Evolutionary conservation across 2,329 filamentous ascomycete genomes (phyloP).

Genomic region (Epicoccum sorghinum): DNA sequence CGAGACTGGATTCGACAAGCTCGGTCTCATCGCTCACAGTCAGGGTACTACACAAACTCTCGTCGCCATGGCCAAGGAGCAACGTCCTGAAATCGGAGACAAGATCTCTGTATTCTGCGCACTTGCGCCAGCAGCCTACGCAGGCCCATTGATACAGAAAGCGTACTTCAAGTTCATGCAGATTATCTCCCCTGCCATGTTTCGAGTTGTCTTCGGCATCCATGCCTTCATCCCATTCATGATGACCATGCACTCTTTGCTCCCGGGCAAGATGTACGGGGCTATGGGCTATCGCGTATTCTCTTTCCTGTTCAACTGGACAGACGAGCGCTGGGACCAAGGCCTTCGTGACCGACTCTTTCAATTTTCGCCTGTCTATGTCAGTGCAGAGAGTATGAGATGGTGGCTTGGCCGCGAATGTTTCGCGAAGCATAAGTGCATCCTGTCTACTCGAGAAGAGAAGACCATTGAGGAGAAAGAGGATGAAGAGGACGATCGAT

Average conservation of each 20-base stretch:
- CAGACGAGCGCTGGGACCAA: constrained; percentile 82
- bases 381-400: constrained; percentile 86
- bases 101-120: constrained; percentile 90
- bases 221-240: constrained; percentile 93
- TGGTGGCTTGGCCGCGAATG: constrained; percentile 94
- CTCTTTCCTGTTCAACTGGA: constrained; percentile 88
- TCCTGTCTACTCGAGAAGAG: constrained; percentile 78
- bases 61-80: constrained; percentile 86
- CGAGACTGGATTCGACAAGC: constrained; percentile 82
- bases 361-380: constrained; percentile 89
- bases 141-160: constrained; percentile 82
- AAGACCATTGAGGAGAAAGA: constrained; percentile 65
- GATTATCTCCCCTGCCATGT: constrained; percentile 75
- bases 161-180: constrained; percentile 93
- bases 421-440: constrained; percentile 85
- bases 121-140: constrained; percentile 87
- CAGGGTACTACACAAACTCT: constrained; percentile 91
- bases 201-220: constrained; percentile 85
- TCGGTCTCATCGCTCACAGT: constrained; percentile 84
- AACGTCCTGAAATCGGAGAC: constrained; percentile 81
- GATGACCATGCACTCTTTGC: constrained; percentile 77
- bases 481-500: constrained; percentile 45
- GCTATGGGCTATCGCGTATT: constrained; percentile 88
- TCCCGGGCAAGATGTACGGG: constrained; percentile 75
- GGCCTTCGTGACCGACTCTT: constrained; percentile 82